These are phyloP conservation scores for Aspergillus haitiensis DNA, from an alignment of 495 filamentous ascomycete genomes.

Conservation along the genomic window DNA sequence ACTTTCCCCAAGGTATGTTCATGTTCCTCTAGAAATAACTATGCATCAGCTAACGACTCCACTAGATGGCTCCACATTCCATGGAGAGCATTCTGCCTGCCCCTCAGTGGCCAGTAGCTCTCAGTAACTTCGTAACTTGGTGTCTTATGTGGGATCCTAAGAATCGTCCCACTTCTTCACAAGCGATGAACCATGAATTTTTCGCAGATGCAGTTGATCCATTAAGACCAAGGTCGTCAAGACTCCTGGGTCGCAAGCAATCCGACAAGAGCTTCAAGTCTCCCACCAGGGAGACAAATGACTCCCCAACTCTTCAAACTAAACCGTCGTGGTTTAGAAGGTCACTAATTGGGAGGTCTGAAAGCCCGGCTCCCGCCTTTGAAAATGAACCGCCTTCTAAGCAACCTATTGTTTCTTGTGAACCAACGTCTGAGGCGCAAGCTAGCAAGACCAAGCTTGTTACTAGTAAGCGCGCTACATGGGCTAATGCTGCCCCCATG, in stretches of 20 bases:
- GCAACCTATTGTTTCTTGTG: slow-evolving; percentile 53
- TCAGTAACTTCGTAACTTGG: slow-evolving; percentile 94
- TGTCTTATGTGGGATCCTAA: slow-evolving; percentile 99
- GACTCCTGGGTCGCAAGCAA: slow-evolving; percentile 81
- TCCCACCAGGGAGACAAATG: slow-evolving; percentile 61
- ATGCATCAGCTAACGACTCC: slow-evolving; percentile 19
- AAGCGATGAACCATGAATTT: slow-evolving; percentile 91
- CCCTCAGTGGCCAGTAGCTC: slow-evolving; percentile 86
- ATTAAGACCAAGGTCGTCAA: slow-evolving; percentile 84
- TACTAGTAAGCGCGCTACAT: slow-evolving; percentile 76
- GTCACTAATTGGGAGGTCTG: slow-evolving; percentile 76
- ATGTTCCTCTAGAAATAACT: background rate
- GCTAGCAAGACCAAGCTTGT: slow-evolving; percentile 58
- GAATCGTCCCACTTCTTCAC: slow-evolving; percentile 86
- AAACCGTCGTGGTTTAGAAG: slow-evolving; percentile 97
- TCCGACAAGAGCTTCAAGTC: slow-evolving; percentile 69
- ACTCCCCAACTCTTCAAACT: slow-evolving; percentile 68
- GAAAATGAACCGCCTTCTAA: slow-evolving; percentile 38
- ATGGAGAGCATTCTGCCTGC: slow-evolving; percentile 91
- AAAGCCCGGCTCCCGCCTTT: slow-evolving; percentile 50
- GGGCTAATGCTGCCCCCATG: slow-evolving; percentile 92
- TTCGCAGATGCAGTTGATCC: slow-evolving; percentile 96
- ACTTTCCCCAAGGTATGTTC: slow-evolving; percentile 81
- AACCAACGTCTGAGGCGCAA: slow-evolving; percentile 50
- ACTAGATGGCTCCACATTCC: slow-evolving; percentile 91